These are phyloP conservation scores for Coniochaeta hoffmannii DNA, from an alignment of 2,329 filamentous ascomycete species.

Conservation along the genomic window DNA sequence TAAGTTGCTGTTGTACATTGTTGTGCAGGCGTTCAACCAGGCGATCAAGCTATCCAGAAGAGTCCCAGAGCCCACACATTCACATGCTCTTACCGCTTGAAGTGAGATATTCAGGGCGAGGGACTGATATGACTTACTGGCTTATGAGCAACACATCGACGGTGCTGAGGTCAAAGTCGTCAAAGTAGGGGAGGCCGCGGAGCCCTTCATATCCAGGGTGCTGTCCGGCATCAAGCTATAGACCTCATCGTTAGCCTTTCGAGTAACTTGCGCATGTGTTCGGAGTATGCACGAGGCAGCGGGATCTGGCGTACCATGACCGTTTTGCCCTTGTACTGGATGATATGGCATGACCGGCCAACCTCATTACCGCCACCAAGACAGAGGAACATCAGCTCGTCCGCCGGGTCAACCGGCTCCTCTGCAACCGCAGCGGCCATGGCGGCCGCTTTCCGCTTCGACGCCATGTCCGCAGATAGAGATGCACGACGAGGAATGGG, in stretches of 20 bases:
- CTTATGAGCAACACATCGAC: conserved; percentile 96
- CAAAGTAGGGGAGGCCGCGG: conserved; percentile 90
- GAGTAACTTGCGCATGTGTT: background rate
- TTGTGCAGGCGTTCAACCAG: background rate
- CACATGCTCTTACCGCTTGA: conserved; percentile 7
- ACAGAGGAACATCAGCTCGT: conserved; percentile 91
- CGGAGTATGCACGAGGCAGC: background rate
- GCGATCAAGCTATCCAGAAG: conserved; percentile 5
- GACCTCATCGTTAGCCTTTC: background rate
- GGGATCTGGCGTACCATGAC: conserved; percentile 88
- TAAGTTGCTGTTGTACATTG: conserved; percentile 12
- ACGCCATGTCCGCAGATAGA: conserved; percentile 61
- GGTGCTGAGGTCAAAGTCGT: conserved; percentile 95
- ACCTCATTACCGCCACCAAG: conserved; percentile 96
- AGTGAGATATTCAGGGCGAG: conserved; percentile 3
- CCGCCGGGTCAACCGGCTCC: conserved; percentile 84
- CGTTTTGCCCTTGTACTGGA: conserved; percentile 98
- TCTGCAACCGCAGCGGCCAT: conserved; percentile 62
- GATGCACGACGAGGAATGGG: no score
- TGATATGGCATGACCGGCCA: conserved; percentile 91
- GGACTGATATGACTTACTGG: conserved; percentile 67
- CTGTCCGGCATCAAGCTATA: conserved; percentile 94
- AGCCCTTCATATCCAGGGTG: conserved; percentile 95
- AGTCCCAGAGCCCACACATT: conserved; percentile 5
- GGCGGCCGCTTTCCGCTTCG: conserved; percentile 80